These are phyloP conservation scores for Botrytis paeoniae DNA, from an alignment of 2,329 filamentous ascomycete genomes.

Conservation along the genomic window DNA sequence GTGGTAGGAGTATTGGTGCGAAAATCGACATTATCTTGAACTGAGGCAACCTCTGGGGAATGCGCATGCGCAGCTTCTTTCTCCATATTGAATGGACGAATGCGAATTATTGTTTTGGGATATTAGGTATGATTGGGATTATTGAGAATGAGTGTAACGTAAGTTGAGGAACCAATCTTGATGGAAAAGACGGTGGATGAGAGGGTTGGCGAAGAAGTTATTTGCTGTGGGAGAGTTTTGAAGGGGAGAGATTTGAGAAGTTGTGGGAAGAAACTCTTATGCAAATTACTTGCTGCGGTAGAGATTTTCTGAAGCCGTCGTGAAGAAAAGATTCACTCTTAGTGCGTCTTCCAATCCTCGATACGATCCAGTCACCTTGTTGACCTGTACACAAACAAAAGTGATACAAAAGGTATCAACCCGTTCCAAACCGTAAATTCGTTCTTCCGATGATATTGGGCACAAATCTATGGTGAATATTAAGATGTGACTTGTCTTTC, in stretches of 20 bases:
- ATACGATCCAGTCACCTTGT: constrained; percentile 1
- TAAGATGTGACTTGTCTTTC: background rate
- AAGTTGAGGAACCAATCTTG: background rate
- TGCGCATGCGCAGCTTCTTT: background rate
- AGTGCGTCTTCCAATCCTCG: background rate
- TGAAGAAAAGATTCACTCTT: constrained; percentile 8
- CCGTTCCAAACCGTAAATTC: background rate
- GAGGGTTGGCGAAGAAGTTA: background rate
- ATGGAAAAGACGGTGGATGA: background rate
- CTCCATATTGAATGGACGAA: constrained; percentile 1
- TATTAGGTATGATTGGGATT: background rate
- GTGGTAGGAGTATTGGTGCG: background rate
- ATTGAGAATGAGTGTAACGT: background rate
- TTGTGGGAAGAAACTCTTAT: background rate
- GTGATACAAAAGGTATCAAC: constrained; percentile 5
- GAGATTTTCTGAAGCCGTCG: background rate
- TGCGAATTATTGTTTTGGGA: background rate
- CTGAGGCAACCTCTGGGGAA: background rate
- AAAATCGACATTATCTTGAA: background rate
- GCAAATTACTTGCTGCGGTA: background rate
- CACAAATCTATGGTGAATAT: background rate
- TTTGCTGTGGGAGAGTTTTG: background rate
- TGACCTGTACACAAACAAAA: background rate
- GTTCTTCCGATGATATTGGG: constrained; percentile 5
- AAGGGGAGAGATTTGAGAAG: too few relatives aligned